These are phyloP conservation scores for Tricholoma flavovirens DNA, from an alignment of 768 basidiomycete species.

Conservation along the genomic window DNA sequence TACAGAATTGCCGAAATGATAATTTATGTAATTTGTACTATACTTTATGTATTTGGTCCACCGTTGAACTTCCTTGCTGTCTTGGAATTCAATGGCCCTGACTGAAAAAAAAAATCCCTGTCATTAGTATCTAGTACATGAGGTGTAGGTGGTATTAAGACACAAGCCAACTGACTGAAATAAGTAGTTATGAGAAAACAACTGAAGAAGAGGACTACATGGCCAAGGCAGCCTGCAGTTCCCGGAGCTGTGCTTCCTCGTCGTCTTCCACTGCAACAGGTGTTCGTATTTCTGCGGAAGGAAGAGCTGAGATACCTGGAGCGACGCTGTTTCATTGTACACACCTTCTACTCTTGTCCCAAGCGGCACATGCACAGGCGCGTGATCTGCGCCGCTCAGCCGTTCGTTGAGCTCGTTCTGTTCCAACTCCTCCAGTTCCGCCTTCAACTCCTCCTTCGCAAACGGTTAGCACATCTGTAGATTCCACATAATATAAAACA, in stretches of 20 bases:
- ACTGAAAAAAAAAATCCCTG: constrained; percentile 4
- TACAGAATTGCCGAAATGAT: constrained; percentile 15
- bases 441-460: constrained; percentile 66
- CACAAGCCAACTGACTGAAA: constrained; percentile 14
- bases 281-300: constrained; percentile 23
- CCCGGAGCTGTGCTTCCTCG: constrained; percentile 84
- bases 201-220: constrained; percentile 45
- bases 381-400: constrained; percentile 82
- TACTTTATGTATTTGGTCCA: constrained; percentile 5
- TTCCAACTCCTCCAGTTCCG: constrained; percentile 82
- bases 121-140: constrained; percentile 25
- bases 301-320: not conserved
- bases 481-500: constrained; percentile 1
- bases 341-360: constrained; percentile 50
- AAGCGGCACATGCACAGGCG: constrained; percentile 78
- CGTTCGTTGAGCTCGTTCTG: constrained; percentile 83
- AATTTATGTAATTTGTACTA: constrained; percentile 22
- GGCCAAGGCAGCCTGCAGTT: constrained; percentile 82
- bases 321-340: constrained; percentile 14
- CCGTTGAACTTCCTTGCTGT: not conserved
- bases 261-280: constrained; percentile 70
- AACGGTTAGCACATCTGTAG: constrained; percentile 2
- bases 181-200: constrained; percentile 16
- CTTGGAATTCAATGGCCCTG: not conserved
- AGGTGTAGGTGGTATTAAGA: constrained; percentile 15